phyloP scores from a whole-genome alignment of 179 eudicot species.

The Camellia oleifera region DNA sequence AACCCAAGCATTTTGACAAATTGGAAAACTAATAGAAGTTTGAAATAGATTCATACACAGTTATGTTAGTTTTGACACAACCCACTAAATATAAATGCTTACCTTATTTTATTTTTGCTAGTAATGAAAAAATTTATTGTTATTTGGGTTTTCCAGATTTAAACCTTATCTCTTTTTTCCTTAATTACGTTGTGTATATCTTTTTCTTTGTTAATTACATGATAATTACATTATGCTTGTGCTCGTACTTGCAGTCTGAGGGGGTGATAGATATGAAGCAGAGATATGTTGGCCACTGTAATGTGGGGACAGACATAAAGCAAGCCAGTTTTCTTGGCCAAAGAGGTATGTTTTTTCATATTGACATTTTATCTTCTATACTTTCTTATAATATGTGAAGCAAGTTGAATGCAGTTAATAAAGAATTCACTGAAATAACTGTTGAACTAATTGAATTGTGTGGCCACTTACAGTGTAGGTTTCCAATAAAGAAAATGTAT shows the following conservation, averaged over 20 bases:
- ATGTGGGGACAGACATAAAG: conserved; percentile 93
- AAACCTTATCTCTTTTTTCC: not conserved
- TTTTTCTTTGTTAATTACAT: not conserved
- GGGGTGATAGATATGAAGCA: conserved; percentile 81
- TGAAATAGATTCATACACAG: not conserved
- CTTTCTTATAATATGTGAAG: not conserved
- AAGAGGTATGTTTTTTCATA: conserved; percentile 44
- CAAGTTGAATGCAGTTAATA: not conserved
- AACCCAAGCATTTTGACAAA: not conserved
- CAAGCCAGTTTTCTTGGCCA: conserved; percentile 98
- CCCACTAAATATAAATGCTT: no score
- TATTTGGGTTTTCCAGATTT: not conserved
- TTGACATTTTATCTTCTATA: not conserved
- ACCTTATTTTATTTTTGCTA: not conserved
- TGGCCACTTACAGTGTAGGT: not conserved
- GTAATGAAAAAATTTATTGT: not conserved
- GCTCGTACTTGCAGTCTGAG: conserved; percentile 58
- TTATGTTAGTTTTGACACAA: not conserved
- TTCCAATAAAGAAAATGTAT: not conserved
- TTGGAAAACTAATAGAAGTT: not conserved
- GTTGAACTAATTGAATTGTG: not conserved
- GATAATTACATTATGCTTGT: conserved; percentile 10
- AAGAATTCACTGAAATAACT: not conserved
- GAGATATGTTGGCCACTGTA: conserved; percentile 92
- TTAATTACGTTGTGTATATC: not conserved